Percentiles rank a stretch among this genome's conserved stretches.
Evolutionary conservation across 2,329 filamentous ascomycete genomes (phyloP).

Genomic region (Raffaelea ambrosiae): DNA sequence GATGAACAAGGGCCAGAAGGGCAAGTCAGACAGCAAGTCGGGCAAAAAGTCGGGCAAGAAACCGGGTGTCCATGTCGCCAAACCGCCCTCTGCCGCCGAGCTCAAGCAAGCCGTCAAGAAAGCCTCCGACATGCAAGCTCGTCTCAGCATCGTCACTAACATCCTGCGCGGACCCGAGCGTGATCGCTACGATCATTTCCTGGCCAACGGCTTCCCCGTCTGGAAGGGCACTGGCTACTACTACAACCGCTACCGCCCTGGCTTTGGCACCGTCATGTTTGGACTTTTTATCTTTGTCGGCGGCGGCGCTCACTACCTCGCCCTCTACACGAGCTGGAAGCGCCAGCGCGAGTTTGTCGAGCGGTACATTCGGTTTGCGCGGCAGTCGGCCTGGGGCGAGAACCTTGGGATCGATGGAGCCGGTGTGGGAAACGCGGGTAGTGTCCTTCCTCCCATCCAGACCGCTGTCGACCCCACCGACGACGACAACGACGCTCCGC

Average conservation of each 20-base stretch:
- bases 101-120: constrained; percentile 71
- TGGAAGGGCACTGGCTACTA: constrained; percentile 99
- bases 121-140: constrained; percentile 74
- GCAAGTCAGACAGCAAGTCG: constrained; percentile 20
- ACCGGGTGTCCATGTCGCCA: constrained; percentile 56
- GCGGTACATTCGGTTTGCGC: constrained; percentile 82
- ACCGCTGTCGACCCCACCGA: constrained; percentile 16
- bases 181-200: constrained; percentile 90
- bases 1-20: constrained; percentile 35
- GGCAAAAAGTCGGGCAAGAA: constrained; percentile 42
- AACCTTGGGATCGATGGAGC: constrained; percentile 56
- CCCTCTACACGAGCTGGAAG: constrained; percentile 79
- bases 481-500: constrained; percentile 26
- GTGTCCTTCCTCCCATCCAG: constrained; percentile 32
- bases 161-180: constrained; percentile 74
- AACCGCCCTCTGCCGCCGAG: constrained; percentile 64
- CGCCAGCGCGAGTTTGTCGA: constrained; percentile 86
- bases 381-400: constrained; percentile 84
- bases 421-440: constrained; percentile 43
- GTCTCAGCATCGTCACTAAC: constrained; percentile 75
- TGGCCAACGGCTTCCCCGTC: constrained; percentile 83
- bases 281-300: constrained; percentile 78
- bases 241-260: constrained; percentile 88
- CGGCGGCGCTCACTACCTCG: constrained; percentile 79
- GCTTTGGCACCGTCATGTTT: constrained; percentile 72